These are phyloP conservation scores for Boletus edulis DNA, from an alignment of 768 basidiomycete species.

Conservation along the genomic window DNA sequence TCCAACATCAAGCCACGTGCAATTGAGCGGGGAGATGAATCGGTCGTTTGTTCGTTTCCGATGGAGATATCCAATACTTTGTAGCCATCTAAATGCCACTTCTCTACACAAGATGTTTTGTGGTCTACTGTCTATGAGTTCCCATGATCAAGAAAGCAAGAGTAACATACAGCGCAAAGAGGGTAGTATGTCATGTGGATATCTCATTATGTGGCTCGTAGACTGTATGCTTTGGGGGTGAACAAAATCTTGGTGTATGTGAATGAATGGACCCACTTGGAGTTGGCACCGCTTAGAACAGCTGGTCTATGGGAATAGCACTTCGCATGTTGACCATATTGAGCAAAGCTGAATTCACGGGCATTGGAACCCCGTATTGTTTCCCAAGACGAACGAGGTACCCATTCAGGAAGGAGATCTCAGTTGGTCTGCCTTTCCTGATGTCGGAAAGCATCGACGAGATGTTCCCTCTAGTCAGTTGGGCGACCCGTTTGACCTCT, in stretches of 20 bases:
- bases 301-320: conserved; percentile 52
- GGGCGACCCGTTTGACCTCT: conserved; percentile 59
- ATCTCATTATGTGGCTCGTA: neutral
- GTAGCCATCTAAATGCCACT: neutral
- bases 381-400: conserved; percentile 67
- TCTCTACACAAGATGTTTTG: no score
- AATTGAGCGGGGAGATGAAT: no score
- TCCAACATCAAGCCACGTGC: no score
- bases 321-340: conserved; percentile 60
- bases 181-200: neutral
- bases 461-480: conserved; percentile 59
- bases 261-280: conserved; percentile 10
- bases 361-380: conserved; percentile 54
- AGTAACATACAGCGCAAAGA: neutral
- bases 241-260: neutral
- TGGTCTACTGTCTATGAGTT: neutral
- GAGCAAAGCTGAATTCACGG: conserved; percentile 52
- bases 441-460: conserved; percentile 84
- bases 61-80: neutral
- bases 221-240: neutral
- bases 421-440: conserved; percentile 57
- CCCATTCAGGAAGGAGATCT: conserved; percentile 82
- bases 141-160: neutral
- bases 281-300: conserved; percentile 13
- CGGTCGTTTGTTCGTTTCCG: neutral